Base-by-base conservation (phyloP, 2,329 filamentous ascomycete genomes). In the Penicillium sp. region DNA sequence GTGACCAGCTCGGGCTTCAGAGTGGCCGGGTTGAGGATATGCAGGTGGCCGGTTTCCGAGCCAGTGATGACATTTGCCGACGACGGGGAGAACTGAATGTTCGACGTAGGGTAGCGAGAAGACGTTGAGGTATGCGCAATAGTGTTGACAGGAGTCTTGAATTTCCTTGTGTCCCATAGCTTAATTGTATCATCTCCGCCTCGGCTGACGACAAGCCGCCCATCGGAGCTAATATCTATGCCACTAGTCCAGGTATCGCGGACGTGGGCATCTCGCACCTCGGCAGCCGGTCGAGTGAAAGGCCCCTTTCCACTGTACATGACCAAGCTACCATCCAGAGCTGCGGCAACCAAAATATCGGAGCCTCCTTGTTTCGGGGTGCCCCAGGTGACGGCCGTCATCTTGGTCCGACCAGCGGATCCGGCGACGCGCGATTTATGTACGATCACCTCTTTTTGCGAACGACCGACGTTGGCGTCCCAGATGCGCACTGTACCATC, bases 401-500 rank as follows among this genome's bases (percentile, higher is more conserved):
- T 96, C 67, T 93, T 87, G 27, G 91, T 94, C 66, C 94, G 86
- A 10, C 94, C 94, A 21, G 91, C 94, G 37, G 88, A 88, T 0
- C 93, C 94, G 7, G 89, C 84, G n/a, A 87, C 87, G 67, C 85
- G 90, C 7, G 93, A 97, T 73, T 97, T 97, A 78, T 97, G 92
- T 17, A 97, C 92, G 56, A 99, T 89, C 12, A 99, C 88, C 43
- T 97, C 90, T 71, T 91, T 95, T 71, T 99, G 94, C 49, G 86
- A 85, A 57, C 92, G 85, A 65, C 91, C 90, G 63, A 93, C 87
- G 72, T 96, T 97, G 62, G 96, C 84, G 68, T 99, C 93, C 94
- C 94, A 99, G 68, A 99, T 96, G 49, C 94, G 85, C 55, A 99
- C 75, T 1, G 94, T 99, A 68, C 93, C 97, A 70, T 99, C 94